A percentile compares a stretch with the other conserved stretches of the same genome.
Evolutionary conservation across 352 stramenopile species (phyloP).

Genomic region (Salisapilia sapeloensis): DNA sequence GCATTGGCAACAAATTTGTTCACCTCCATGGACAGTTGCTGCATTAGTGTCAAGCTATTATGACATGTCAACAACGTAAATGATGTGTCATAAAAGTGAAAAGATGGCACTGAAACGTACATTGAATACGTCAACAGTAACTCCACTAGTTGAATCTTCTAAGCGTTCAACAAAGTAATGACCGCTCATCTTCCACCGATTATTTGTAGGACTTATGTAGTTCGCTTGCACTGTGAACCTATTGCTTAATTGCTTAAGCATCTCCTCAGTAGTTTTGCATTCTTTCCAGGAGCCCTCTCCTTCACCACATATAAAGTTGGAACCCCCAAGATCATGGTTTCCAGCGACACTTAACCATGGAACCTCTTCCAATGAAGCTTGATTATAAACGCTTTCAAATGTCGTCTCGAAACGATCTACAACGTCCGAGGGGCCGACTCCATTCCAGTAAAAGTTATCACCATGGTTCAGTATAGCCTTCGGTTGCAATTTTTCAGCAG

Average conservation of each 20-base stretch:
- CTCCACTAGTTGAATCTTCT: constrained; percentile 7
- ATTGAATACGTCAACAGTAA: constrained; percentile 55
- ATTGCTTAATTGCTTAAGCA: constrained; percentile 44
- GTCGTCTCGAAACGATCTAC: constrained; percentile 43
- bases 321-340: constrained; percentile 54
- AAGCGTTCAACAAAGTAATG: constrained; percentile 51
- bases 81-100: neutral
- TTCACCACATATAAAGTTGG: constrained; percentile 64
- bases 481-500: constrained; percentile 34
- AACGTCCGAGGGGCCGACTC: constrained; percentile 39
- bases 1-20: constrained; percentile 66
- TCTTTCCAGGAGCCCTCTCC: constrained; percentile 42
- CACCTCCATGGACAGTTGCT: constrained; percentile 28
- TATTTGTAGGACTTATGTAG: constrained; percentile 45
- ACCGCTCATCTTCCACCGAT: constrained; percentile 43
- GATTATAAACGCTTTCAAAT: constrained; percentile 49
- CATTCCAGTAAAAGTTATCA: constrained; percentile 62
- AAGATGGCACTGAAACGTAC: constrained; percentile 8
- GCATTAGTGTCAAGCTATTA: constrained; percentile 23
- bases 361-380: constrained; percentile 19
- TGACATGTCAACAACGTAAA: constrained; percentile 4
- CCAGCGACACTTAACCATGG: constrained; percentile 58
- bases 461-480: constrained; percentile 40
- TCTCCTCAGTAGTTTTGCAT: constrained; percentile 27
- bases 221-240: constrained; percentile 39